A percentile compares a stretch with the other conserved stretches of the same genome.
These are phyloP conservation scores for Camillea tinctor DNA, from an alignment of 2,329 filamentous ascomycete species.

Conservation along the genomic window DNA sequence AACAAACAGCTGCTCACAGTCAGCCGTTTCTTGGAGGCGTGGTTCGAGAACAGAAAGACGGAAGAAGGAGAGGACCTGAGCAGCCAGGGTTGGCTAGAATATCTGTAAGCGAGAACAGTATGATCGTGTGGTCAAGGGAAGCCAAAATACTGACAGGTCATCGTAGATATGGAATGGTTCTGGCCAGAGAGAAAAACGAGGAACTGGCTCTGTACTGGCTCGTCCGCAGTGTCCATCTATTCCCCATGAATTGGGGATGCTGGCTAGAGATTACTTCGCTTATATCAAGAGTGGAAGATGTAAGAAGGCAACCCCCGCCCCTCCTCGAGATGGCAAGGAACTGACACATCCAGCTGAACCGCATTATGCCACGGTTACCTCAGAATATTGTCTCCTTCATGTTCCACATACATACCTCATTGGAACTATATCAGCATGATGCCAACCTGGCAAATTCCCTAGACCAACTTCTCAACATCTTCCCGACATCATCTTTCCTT, in stretches of 20 bases:
- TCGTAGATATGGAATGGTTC: constrained; percentile 75
- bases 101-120: constrained; percentile 54
- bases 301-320: constrained; percentile 43
- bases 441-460: constrained; percentile 72
- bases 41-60: constrained; percentile 67
- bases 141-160: constrained; percentile 11
- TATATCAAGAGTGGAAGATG: constrained; percentile 76
- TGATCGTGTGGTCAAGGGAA: not conserved
- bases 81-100: constrained; percentile 92
- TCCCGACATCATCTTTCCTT: constrained; percentile 84
- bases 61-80: constrained; percentile 58
- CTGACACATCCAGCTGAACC: constrained; percentile 60
- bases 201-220: constrained; percentile 81
- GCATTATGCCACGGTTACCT: constrained; percentile 70
- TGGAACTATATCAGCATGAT: constrained; percentile 87
- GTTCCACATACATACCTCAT: constrained; percentile 86
- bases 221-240: constrained; percentile 82
- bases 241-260: constrained; percentile 95
- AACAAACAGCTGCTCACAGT: constrained; percentile 84
- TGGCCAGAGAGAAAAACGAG: constrained; percentile 89
- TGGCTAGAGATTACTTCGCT: constrained; percentile 90
- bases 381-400: constrained; percentile 91
- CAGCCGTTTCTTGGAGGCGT: constrained; percentile 72
- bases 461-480: constrained; percentile 76
- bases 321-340: not conserved